Percentiles rank a stretch among this genome's conserved stretches.
phyloP scores from a whole-genome alignment of 2,329 filamentous ascomycete genomes.

The Botrytis fragariae region DNA sequence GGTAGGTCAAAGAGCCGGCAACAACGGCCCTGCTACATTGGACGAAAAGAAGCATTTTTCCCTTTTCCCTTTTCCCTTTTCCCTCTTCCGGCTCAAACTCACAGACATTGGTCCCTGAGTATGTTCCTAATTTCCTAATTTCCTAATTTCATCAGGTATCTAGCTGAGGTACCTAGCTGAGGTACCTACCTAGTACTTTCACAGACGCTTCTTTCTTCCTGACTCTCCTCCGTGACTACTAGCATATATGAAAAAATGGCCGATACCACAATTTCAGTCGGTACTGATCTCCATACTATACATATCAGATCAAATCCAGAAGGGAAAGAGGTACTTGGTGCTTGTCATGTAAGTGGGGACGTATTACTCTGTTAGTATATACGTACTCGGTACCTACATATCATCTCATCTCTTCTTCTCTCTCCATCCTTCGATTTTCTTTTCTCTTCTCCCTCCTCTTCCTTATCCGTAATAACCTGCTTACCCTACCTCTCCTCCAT shows the following conservation, averaged over 20 bases:
- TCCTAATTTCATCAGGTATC: not conserved
- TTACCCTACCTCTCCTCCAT: slow-evolving; percentile 1
- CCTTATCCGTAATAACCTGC: not conserved
- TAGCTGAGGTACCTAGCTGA: not conserved
- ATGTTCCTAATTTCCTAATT: not conserved
- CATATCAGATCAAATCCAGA: not conserved
- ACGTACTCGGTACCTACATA: not conserved
- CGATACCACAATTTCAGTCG: not conserved
- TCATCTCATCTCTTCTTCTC: not conserved
- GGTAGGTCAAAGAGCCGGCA: slow-evolving; percentile 1
- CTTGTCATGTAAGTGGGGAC: not conserved
- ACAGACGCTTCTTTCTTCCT: not conserved
- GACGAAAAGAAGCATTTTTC: not conserved
- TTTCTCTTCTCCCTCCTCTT: no score
- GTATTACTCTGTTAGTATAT: slow-evolving; percentile 1
- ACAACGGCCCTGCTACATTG: not conserved
- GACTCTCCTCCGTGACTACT: not conserved
- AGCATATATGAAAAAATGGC: not conserved
- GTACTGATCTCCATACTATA: not conserved
- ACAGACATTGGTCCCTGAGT: not conserved
- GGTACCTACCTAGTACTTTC: not conserved
- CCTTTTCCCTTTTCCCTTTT: no score
- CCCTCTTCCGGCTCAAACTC: not conserved
- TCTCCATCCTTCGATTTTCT: not conserved
- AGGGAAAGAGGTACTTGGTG: not conserved